phyloP scores from a whole-genome alignment of 192 early-diverging fungal genomes.

The Jimgerdemannia lactiflua region DNA sequence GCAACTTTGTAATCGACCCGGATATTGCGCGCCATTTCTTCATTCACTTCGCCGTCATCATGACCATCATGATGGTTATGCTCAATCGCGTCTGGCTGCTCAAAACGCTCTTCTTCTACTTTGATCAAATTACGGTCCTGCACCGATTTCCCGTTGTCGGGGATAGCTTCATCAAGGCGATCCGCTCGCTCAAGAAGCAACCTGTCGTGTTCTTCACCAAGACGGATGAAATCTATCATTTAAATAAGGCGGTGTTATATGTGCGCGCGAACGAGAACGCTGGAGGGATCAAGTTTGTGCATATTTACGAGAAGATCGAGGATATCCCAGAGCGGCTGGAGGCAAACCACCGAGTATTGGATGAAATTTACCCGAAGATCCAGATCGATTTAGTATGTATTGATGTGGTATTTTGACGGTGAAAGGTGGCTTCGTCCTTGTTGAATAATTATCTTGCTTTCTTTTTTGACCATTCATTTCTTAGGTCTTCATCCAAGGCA shows the following conservation, averaged over 20 bases:
- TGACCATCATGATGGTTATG: slow-evolving; percentile 33
- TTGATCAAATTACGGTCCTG: slow-evolving; percentile 20
- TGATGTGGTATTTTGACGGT: too few relatives aligned
- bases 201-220: slow-evolving; percentile 57
- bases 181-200: slow-evolving; percentile 30
- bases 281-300: slow-evolving; percentile 44
- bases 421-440: slow-evolving; percentile 5
- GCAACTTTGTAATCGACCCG: slow-evolving; percentile 43
- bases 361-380: slow-evolving; percentile 49
- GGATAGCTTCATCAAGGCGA: slow-evolving; percentile 22
- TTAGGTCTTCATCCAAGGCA: slow-evolving; percentile 34
- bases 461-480: slow-evolving; percentile 1
- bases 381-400: slow-evolving; percentile 33
- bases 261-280: slow-evolving; percentile 43
- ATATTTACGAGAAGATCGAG: slow-evolving; percentile 40
- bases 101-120: slow-evolving; percentile 27
- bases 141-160: background rate
- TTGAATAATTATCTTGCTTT: background rate
- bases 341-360: slow-evolving; percentile 49
- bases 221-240: slow-evolving; percentile 50
- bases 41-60: slow-evolving; percentile 44
- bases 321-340: slow-evolving; percentile 51
- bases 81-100: slow-evolving; percentile 40
- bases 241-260: slow-evolving; percentile 56
- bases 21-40: slow-evolving; percentile 43